phyloP scores from a whole-genome alignment of 805 yeast species.

The Yarrowia bubula region DNA sequence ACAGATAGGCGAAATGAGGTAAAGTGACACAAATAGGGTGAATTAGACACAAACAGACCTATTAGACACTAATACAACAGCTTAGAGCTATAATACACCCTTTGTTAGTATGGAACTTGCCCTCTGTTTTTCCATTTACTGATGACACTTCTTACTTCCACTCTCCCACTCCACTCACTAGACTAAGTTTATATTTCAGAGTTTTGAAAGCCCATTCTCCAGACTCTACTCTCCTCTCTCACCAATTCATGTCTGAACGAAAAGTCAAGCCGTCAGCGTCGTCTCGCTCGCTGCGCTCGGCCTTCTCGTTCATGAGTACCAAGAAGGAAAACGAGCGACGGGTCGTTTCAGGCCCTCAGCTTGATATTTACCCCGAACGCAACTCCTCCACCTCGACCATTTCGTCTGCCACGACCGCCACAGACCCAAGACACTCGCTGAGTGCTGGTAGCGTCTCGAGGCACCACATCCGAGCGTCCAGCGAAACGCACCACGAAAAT shows the following conservation, averaged over 20 bases:
- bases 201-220: too few species aligned
- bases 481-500: background rate
- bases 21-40: too few species aligned
- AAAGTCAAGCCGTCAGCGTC: constrained; percentile 22
- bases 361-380: background rate
- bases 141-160: too few species aligned
- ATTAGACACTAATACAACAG: too few species aligned
- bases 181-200: background rate
- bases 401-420: background rate
- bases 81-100: too few species aligned
- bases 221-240: background rate
- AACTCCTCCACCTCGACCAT: background rate
- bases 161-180: background rate
- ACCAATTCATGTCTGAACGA: background rate
- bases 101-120: too few species aligned
- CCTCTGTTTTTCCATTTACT: too few species aligned
- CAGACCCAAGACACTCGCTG: background rate
- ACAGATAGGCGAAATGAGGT: too few species aligned
- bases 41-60: too few species aligned
- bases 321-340: background rate
- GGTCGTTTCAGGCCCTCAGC: constrained; percentile 1
- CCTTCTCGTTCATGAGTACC: constrained; percentile 19
- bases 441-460: background rate
- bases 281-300: constrained; percentile 10
- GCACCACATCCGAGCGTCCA: background rate